These are phyloP conservation scores for Fonsecaea erecta DNA, from an alignment of 2,329 filamentous ascomycete species.

Conservation along the genomic window DNA sequence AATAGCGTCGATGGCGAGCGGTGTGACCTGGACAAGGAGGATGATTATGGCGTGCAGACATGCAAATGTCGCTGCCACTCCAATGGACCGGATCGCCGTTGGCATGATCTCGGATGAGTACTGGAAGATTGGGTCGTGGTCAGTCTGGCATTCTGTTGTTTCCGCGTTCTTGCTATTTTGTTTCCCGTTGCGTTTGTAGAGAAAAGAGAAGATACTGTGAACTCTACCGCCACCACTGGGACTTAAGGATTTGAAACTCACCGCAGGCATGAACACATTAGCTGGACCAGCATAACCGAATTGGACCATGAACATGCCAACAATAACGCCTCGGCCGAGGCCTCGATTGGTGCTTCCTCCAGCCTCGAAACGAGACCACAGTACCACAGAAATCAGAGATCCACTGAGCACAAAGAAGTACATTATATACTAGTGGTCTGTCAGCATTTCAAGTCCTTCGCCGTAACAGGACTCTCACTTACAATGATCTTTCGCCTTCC, in stretches of 20 bases:
- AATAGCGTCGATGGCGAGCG: slow-evolving; percentile 61
- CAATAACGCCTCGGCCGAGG: background rate
- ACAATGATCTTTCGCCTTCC: slow-evolving; percentile 63
- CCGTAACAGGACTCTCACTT: slow-evolving; percentile 51
- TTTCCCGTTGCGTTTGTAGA: too few relatives aligned
- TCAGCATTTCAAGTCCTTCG: too few relatives aligned
- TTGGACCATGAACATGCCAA: background rate
- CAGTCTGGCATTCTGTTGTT: too few relatives aligned
- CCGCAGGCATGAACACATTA: slow-evolving; percentile 5
- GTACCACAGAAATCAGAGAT: background rate
- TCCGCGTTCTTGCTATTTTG: too few relatives aligned
- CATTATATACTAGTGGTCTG: slow-evolving; percentile 53
- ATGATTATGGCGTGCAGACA: slow-evolving; percentile 54
- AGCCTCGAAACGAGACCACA: background rate
- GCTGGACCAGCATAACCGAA: background rate
- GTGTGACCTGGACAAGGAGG: slow-evolving; percentile 57
- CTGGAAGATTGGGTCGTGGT: background rate
- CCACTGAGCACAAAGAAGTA: background rate
- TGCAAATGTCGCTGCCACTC: background rate
- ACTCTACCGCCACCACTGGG: too few relatives aligned
- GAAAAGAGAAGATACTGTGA: too few relatives aligned
- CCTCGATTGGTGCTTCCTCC: background rate
- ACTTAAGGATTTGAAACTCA: too few relatives aligned
- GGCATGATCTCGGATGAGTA: slow-evolving; percentile 9
- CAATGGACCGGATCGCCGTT: background rate